Evolutionary conservation across 2,329 filamentous ascomycete species (phyloP), one percentile per base, ranked within the genome.

Genomic region (Domatiomyces globalis): DNA sequence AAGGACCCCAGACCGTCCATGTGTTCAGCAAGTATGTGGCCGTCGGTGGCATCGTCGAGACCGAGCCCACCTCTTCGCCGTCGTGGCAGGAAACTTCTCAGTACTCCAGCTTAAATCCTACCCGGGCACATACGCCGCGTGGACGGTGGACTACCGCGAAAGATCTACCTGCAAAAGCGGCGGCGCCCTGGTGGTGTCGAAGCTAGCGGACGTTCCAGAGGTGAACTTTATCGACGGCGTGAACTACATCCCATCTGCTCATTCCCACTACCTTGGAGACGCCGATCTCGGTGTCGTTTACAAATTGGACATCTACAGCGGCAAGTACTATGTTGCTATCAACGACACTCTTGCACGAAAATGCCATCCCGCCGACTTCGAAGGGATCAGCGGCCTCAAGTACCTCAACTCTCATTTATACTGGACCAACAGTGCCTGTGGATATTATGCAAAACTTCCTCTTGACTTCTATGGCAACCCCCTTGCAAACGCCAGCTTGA

Each of bases 21-120:
- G 29, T 33, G 8, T 33, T 33, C 29, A 33, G 29, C 29, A 7
- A 33, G 8, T 33, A 33, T 7, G 2, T 33, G 29, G 29, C 29
- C 29, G 29, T 33, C 29, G 29, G 29, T 5, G 61, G 59, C 59
- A 45, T 45, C 43, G 43, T 45, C 15, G 43, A 45, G 43, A 45
- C 22, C 43, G 18, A 45, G 43, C 43, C 43, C 2, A 45, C 15
- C 9, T 45, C 8, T 45, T 45, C 22, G 43, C 43, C 15, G 43
- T 45, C 7, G 18, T 45, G 18, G 43, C 43, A 9, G 43, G 43
- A 8, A 45, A 25, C 22, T 45, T 45, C 15, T 19, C 43, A 9
- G 43, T 19, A 9, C 9, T 25, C 7, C 7, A 25, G 18, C 18
- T 19, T 8, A 45, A 3, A n/a, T 33, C 29, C 29, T 33, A 33